Evolutionary conservation across 768 basidiomycete genomes (phyloP).

Genomic region (Mycena polygramma): DNA sequence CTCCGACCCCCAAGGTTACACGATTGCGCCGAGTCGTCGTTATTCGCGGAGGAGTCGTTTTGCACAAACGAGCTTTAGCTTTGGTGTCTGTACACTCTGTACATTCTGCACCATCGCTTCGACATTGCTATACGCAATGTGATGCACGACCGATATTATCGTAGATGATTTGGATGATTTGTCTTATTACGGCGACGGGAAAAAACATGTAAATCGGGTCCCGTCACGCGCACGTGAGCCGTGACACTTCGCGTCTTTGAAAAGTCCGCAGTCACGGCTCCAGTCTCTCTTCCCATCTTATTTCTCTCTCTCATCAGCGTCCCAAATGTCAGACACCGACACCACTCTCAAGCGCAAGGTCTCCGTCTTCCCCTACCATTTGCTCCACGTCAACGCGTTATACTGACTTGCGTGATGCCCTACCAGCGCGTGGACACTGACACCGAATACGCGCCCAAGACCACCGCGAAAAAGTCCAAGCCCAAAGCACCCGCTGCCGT

Average conservation of each 20-base stretch:
- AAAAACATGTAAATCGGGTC: background rate
- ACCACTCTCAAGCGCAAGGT: slow-evolving; percentile 27
- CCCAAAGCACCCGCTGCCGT: slow-evolving; percentile 8
- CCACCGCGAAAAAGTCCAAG: slow-evolving; percentile 24
- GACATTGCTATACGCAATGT: too few species aligned
- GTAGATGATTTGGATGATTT: too few species aligned
- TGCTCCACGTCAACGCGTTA: background rate
- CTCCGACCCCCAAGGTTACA: too few species aligned
- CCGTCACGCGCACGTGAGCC: background rate
- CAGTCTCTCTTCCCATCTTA: background rate
- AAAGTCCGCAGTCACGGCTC: background rate
- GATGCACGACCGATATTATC: too few species aligned
- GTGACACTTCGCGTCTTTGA: background rate
- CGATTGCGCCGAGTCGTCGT: too few species aligned
- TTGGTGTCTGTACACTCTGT: too few species aligned
- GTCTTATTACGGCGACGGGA: too few species aligned
- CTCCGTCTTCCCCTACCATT: background rate
- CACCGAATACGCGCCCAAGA: slow-evolving; percentile 17
- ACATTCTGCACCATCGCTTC: too few species aligned
- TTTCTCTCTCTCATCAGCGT: background rate
- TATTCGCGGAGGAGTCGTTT: too few species aligned
- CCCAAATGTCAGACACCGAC: slow-evolving; percentile 12
- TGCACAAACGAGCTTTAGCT: too few species aligned
- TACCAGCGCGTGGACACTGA: slow-evolving; percentile 22
- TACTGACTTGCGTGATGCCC: background rate